Evolutionary conservation across 345 rosid genomes (phyloP), one percentile per base, ranked within the genome.

Genomic region (Boechera stricta): DNA sequence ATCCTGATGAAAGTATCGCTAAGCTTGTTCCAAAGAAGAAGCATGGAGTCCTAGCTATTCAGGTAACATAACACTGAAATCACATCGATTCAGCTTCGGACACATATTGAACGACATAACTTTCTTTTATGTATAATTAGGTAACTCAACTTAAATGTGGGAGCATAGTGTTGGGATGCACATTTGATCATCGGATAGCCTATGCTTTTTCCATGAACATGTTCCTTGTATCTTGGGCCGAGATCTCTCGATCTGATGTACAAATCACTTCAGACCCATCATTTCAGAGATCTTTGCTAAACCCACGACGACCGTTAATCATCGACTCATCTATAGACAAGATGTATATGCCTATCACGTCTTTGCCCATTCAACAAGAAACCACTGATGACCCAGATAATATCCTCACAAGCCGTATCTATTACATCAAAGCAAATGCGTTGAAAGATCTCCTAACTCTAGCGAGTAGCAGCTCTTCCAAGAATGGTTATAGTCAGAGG

Each of bases 281-380:
- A 13, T 89, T 84, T 49, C 81, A 88, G 18, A 84, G 91, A 58
- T 86, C 94, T 41, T 54, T 87, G 4, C 70, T 89, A 3, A 82
- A 82, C 55, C 89, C 92, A 1, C 54, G 92, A 48, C 87, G 85
- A 44, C 86, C 88, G 0, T 67, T 62, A 45, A 29, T 24, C 47
- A 2, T 77, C 10, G 82, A 85, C 55, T 82, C 82, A 9, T 76
- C 78, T 15, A 29, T 85, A 5, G 86, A 85, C 70, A 6, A 77
- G 60, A 69, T 91, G 85, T 91, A 85, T 64, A 80, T 82, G 31
- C 84, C 87, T 41, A 38, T 85, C 38, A 81, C 87, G 6, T 7
- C 83, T 42, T 48, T 85, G 78, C 79, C 85, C 28, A 83, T 86
- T 49, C 82, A 88, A n/a, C 77, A 75, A 65, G 77, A 79, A 4